A percentile compares a stretch with the other conserved stretches of the same genome.
Evolutionary conservation across 148 eudicot genomes (phyloP).

Genomic region (Vaccinium myrtillus): DNA sequence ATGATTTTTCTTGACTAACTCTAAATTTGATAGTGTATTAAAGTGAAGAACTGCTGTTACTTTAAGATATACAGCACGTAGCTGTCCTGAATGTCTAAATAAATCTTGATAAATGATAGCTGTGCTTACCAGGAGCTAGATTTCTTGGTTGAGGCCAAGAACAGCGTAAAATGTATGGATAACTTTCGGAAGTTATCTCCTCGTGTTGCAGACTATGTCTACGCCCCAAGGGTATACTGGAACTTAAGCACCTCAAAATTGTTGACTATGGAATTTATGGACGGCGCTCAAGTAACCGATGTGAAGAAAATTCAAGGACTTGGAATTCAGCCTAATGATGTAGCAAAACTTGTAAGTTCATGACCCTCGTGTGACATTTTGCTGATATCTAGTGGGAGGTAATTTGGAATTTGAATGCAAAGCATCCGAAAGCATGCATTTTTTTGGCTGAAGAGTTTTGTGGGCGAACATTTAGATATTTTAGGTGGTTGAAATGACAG

Average conservation of each 20-base stretch:
- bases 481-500: not conserved
- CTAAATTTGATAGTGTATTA: not conserved
- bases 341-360: slow-evolving; percentile 69
- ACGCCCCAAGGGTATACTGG: slow-evolving; percentile 82
- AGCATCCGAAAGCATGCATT: not conserved
- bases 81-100: not conserved
- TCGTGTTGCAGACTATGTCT: slow-evolving; percentile 76
- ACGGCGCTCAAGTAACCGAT: slow-evolving; percentile 75
- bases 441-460: not conserved
- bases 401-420: not conserved
- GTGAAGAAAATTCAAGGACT: slow-evolving; percentile 60
- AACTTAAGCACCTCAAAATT: slow-evolving; percentile 80
- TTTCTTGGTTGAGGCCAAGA: slow-evolving; percentile 87
- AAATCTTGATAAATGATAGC: slow-evolving; percentile 16
- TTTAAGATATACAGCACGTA: not conserved
- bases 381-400: not conserved
- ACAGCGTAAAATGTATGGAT: slow-evolving; percentile 79
- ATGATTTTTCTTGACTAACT: slow-evolving; percentile 1
- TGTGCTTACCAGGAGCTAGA: slow-evolving; percentile 78
- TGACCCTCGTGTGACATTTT: slow-evolving; percentile 9
- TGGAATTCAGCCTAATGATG: slow-evolving; percentile 71
- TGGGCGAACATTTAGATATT: not conserved
- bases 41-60: not conserved
- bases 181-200: slow-evolving; percentile 90
- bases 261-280: slow-evolving; percentile 92